These are phyloP conservation scores for Amanita fuliginea DNA, from an alignment of 768 basidiomycete species.

Conservation along the genomic window DNA sequence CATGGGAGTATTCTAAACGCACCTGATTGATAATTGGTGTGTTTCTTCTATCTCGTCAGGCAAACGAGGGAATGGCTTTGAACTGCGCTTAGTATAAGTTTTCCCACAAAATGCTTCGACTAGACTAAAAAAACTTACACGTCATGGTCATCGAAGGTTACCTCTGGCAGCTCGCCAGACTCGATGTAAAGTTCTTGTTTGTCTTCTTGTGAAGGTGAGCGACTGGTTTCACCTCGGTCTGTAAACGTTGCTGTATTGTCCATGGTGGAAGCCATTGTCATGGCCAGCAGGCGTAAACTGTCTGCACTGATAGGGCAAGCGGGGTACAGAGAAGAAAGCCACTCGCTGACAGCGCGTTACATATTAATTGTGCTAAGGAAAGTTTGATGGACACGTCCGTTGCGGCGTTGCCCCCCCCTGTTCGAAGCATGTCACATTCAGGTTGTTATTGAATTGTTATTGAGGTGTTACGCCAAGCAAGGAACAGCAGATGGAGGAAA, in stretches of 20 bases:
- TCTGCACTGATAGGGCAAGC: neutral
- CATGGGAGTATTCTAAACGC: neutral
- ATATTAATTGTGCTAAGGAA: too few relatives aligned
- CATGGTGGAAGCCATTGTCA: neutral
- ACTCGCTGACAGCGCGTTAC: neutral
- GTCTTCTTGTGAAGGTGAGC: neutral
- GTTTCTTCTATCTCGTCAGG: constrained; percentile 35
- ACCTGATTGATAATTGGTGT: constrained; percentile 41
- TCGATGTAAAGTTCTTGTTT: neutral
- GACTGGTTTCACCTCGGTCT: neutral
- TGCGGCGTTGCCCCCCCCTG: too few relatives aligned
- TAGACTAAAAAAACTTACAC: neutral
- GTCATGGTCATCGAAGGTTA: constrained; percentile 2
- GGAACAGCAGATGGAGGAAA: too few relatives aligned
- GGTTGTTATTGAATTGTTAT: too few relatives aligned
- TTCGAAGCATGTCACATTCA: too few relatives aligned
- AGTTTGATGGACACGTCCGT: too few relatives aligned
- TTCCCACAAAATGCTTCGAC: neutral
- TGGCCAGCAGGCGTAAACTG: neutral
- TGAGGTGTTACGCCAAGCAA: too few relatives aligned
- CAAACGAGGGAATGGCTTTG: constrained; percentile 43
- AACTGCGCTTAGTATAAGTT: constrained; percentile 13
- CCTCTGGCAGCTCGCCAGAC: neutral
- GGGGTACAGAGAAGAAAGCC: neutral
- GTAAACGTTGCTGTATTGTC: neutral